These are phyloP conservation scores for Alternaria burnsii DNA, from an alignment of 2,329 filamentous ascomycete species.

Conservation along the genomic window DNA sequence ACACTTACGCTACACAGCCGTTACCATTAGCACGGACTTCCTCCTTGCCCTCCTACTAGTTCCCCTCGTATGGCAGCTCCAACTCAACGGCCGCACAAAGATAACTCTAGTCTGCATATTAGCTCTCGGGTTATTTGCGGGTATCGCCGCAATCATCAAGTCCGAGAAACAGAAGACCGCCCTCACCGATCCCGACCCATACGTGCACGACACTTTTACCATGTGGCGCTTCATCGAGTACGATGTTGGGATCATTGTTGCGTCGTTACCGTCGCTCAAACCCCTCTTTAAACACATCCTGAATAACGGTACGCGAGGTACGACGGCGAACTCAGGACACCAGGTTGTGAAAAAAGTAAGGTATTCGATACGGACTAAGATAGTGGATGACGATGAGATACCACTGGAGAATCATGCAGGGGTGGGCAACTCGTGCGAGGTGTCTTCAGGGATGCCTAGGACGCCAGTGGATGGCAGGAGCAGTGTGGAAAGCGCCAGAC, in stretches of 20 bases:
- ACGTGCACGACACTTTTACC: slow-evolving; percentile 52
- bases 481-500: not conserved
- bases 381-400: not conserved
- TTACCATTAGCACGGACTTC: slow-evolving; percentile 5
- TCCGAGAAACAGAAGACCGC: not conserved
- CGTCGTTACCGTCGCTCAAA: slow-evolving; percentile 53
- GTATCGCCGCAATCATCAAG: slow-evolving; percentile 2
- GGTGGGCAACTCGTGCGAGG: not conserved
- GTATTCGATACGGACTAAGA: not conserved
- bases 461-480: not conserved
- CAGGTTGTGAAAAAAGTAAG: not conserved
- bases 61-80: not conserved
- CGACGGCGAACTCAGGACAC: not conserved
- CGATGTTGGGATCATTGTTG: slow-evolving; percentile 56
- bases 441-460: not conserved
- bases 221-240: slow-evolving; percentile 59
- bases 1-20: not conserved
- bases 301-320: not conserved
- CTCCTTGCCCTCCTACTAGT: not conserved
- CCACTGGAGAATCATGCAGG: not conserved
- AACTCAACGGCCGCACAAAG: slow-evolving; percentile 1
- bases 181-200: not conserved
- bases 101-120: not conserved
- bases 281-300: slow-evolving; percentile 39
- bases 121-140: not conserved